Evolutionary conservation across 345 rosid species (phyloP).

Genomic region (thale cress (Arabidopsis thaliana)): TAIR10.1 NC_003075.7:9108501-9109000

Average conservation of each 20-base stretch:
- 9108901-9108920: slow-evolving; percentile 37
- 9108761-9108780: not conserved
- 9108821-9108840: slow-evolving; percentile 32
- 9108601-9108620: not conserved
- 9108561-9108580: not conserved
- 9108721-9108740: too few relatives aligned
- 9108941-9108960: slow-evolving; percentile 39
- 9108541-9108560: not conserved
- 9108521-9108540: not conserved
- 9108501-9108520: slow-evolving; percentile 29
- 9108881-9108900: slow-evolving; percentile 27
- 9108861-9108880: slow-evolving; percentile 1
- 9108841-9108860: slow-evolving; percentile 38
- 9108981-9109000: too few relatives aligned
- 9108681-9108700: not conserved
- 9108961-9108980: slow-evolving; percentile 24
- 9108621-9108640: too few relatives aligned
- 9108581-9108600: not conserved
- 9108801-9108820: slow-evolving; percentile 34
- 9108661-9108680: not conserved
- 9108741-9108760: not conserved
- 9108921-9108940: slow-evolving; percentile 43
- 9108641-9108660: not conserved
- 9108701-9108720: not conserved
- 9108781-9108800: slow-evolving; percentile 11